Evolutionary conservation across 306 rosid species (phyloP).

Genomic region (Hylodesmum podocarpum): DNA sequence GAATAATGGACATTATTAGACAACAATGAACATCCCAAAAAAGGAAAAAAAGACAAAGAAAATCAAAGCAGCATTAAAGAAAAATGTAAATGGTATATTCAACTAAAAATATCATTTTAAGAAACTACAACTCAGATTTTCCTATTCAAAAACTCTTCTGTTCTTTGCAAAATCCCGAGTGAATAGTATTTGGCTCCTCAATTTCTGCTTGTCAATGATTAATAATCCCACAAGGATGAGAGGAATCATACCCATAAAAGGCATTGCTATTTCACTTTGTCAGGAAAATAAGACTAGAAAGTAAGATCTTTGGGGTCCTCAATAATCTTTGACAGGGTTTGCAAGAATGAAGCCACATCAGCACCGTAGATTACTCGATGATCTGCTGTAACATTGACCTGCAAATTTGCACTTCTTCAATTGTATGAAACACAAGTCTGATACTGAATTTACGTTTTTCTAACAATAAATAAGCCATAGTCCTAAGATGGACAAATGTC

Average conservation of each 20-base stretch:
- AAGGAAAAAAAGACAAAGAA: neutral
- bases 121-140: slow-evolving; percentile 37
- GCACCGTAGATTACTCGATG: slow-evolving; percentile 95
- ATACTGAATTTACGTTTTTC: neutral
- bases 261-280: neutral
- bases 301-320: slow-evolving; percentile 98
- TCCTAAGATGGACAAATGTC: neutral
- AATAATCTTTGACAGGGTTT: slow-evolving; percentile 79
- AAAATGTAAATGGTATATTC: slow-evolving; percentile 12
- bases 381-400: slow-evolving; percentile 99
- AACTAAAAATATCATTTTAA: slow-evolving; percentile 17
- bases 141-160: slow-evolving; percentile 37
- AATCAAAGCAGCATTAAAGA: neutral
- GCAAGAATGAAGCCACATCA: slow-evolving; percentile 92
- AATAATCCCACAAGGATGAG: neutral
- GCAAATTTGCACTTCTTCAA: slow-evolving; percentile 29
- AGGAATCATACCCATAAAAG: neutral
- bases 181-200: slow-evolving; percentile 23
- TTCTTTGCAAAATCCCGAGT: slow-evolving; percentile 23
- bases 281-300: slow-evolving; percentile 51
- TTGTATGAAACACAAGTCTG: slow-evolving; percentile 26
- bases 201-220: slow-evolving; percentile 12
- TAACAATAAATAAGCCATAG: neutral
- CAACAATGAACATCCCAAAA: slow-evolving; percentile 2
- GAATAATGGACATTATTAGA: slow-evolving; percentile 26